Percentiles rank a stretch among this genome's conserved stretches.
Evolutionary conservation across 2,329 filamentous ascomycete species (phyloP).

Genomic region (Periconia digitata): DNA sequence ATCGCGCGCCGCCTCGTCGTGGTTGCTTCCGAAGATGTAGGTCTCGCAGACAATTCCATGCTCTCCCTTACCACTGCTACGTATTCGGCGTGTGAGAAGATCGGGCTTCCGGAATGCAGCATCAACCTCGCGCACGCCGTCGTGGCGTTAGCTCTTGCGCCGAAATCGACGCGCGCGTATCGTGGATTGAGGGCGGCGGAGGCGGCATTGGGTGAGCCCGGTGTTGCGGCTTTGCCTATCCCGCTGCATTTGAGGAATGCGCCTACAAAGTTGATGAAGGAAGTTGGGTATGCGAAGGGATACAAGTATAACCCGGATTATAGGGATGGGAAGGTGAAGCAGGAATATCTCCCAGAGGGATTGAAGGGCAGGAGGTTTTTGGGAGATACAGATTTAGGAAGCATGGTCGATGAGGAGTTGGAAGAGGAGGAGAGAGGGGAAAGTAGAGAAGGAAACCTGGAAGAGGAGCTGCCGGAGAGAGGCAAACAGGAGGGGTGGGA

Average conservation of each 20-base stretch:
- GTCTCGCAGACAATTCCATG: constrained; percentile 82
- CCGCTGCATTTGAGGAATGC: constrained; percentile 90
- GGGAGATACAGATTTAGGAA: constrained; percentile 78
- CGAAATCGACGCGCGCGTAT: constrained; percentile 87
- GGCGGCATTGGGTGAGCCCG: constrained; percentile 77
- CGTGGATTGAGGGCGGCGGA: constrained; percentile 79
- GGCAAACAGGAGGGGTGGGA: too few relatives aligned
- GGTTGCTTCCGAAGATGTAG: constrained; percentile 91
- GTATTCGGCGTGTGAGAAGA: constrained; percentile 85
- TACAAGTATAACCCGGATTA: constrained; percentile 99
- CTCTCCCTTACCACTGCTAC: constrained; percentile 82
- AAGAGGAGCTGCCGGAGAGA: neutral
- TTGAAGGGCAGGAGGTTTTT: constrained; percentile 73
- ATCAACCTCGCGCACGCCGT: constrained; percentile 89
- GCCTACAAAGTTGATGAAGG: constrained; percentile 89
- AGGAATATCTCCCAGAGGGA: constrained; percentile 86
- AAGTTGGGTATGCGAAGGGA: constrained; percentile 83
- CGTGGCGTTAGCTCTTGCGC: constrained; percentile 76
- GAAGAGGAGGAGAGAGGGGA: constrained; percentile 21
- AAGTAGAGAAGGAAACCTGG: neutral
- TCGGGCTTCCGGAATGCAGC: constrained; percentile 91
- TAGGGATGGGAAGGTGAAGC: constrained; percentile 74
- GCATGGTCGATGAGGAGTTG: constrained; percentile 63
- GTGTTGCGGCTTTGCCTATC: constrained; percentile 77
- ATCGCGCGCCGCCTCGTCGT: constrained; percentile 92